Evolutionary conservation across 139 green algal species (phyloP), one percentile per base, ranked within the genome.

Genomic region (Chlamydomonas schloesseri): DNA sequence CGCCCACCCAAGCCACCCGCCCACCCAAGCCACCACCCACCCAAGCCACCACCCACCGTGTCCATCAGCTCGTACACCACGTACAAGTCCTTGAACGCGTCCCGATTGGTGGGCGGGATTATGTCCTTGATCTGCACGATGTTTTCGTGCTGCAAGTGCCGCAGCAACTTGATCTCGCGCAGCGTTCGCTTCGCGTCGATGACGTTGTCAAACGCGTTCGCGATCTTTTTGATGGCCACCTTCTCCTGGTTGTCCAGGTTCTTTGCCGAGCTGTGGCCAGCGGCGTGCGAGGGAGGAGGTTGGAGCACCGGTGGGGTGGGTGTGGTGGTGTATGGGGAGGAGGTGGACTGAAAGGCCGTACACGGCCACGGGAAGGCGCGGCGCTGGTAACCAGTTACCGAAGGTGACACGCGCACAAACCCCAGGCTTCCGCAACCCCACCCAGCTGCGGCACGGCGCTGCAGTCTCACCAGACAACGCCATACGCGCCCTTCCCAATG

Each of bases 1-100:
- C n/a, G n/a, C n/a, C n/a, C n/a, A n/a, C n/a, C n/a, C n/a, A n/a
- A n/a, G n/a, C n/a, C n/a, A n/a, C n/a, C n/a, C n/a, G n/a, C n/a
- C n/a, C n/a, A n/a, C n/a, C n/a, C n/a, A n/a, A n/a, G n/a, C n/a
- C n/a, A n/a, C n/a, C n/a, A n/a, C n/a, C n/a, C n/a, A n/a, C n/a
- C n/a, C n/a, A n/a, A n/a, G n/a, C n/a, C n/a, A n/a, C n/a, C n/a
- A n/a, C n/a, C n/a, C n/a, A n/a, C n/a, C 36, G 98, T 99, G 92
- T 99, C 98, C 98, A 99, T 99, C 14, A 99, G 94, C 90, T 99
- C 98, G 81, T 99, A 98, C 84, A 99, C 97, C 10, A 99, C 88
- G 89, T 99, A 99, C 65, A 99, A 92, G 72, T 99, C 97, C 69
- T 96, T 95, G 86, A 97, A 96, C 18, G 70, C 23, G 14, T 78